phyloP scores from a whole-genome alignment of 257 asterid species.

The Salvia rosmarinus region DNA sequence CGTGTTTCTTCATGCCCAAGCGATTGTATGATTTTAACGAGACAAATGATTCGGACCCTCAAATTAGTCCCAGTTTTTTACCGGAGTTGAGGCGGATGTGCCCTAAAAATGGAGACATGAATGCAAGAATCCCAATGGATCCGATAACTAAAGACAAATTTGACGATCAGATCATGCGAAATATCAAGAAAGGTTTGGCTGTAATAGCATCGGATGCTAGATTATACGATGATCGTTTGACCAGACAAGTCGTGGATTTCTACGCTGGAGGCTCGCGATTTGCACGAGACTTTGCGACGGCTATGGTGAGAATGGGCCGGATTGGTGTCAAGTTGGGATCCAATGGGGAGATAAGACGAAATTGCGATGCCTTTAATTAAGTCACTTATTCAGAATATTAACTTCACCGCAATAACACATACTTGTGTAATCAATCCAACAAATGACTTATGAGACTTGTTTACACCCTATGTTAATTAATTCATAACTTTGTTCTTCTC shows the following conservation, averaged over 20 bases:
- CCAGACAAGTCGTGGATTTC: slow-evolving; percentile 34
- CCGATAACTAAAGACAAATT: slow-evolving; percentile 2
- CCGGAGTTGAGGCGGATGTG: slow-evolving; percentile 26
- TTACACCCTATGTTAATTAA: too few relatives aligned
- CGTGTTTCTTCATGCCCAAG: slow-evolving; percentile 52
- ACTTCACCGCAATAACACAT: background rate
- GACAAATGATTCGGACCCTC: slow-evolving; percentile 35
- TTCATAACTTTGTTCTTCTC: too few relatives aligned
- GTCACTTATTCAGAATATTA: background rate
- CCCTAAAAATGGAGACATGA: slow-evolving; percentile 36
- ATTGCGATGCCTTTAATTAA: slow-evolving; percentile 41
- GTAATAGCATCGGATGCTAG: slow-evolving; percentile 49
- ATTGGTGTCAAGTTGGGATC: slow-evolving; percentile 44
- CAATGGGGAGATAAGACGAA: slow-evolving; percentile 42
- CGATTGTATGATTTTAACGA: slow-evolving; percentile 41
- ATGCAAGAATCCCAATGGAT: slow-evolving; percentile 38
- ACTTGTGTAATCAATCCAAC: too few relatives aligned
- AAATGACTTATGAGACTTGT: too few relatives aligned
- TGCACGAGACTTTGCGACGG: slow-evolving; percentile 48
- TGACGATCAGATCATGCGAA: slow-evolving; percentile 38
- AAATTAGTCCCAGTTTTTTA: slow-evolving; percentile 35
- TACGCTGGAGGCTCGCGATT: slow-evolving; percentile 24
- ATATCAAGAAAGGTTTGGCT: slow-evolving; percentile 39
- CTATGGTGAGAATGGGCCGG: slow-evolving; percentile 47
- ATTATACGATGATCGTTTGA: slow-evolving; percentile 29